Evolutionary conservation across 768 basidiomycete genomes (phyloP), one percentile per base, ranked within the genome.

Genomic region (Xanthoconium purpureum): DNA sequence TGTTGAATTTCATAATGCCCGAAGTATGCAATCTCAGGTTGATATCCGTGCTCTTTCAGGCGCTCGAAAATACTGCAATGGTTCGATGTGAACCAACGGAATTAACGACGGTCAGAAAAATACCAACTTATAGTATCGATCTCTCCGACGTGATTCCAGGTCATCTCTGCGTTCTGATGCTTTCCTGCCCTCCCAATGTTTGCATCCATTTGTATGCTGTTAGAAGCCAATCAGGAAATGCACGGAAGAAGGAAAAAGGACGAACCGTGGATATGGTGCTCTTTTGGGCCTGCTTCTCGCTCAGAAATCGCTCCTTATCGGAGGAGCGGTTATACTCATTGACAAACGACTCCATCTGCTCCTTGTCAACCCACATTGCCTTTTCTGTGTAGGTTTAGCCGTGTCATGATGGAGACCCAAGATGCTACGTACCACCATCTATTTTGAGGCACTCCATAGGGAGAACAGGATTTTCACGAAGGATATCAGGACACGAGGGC

Each of bases 31-130:
- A 64, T 44, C 18, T 60, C 61, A 1, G 44, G 33, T 0, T 8
- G 5, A 18, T 55, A 64, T 50, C 61, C 61, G 18, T 50, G 44
- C 15, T 50, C 5, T 12, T 33, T 18, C 13, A 64, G 55, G 8
- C 55, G 54, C 12, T 54, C 35, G 8, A 64, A 50, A n/a, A 64
- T 63, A 5, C 63, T 64, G 30, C 3, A 2, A 24, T 14, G 6
- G 36, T 2, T 9, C 20, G 20, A 15, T 3, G 37, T n/a, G 6
- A 32, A 8, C 17, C 15, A 32, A 37, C 9, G 40, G 24, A 29
- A 18, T 40, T 24, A 17, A 42, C 3, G 5, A 18, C 8, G 11
- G 15, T 24, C 1, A 1, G 20, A 37, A 9, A 40, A 20, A 14
- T 2, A 35, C 52, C 12, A 2, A 54, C 61, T 18, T 32, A 5